A percentile compares a stretch with the other conserved stretches of the same genome.
phyloP scores from a whole-genome alignment of 768 basidiomycete species.

The Neoboletus brunneissimus region DNA sequence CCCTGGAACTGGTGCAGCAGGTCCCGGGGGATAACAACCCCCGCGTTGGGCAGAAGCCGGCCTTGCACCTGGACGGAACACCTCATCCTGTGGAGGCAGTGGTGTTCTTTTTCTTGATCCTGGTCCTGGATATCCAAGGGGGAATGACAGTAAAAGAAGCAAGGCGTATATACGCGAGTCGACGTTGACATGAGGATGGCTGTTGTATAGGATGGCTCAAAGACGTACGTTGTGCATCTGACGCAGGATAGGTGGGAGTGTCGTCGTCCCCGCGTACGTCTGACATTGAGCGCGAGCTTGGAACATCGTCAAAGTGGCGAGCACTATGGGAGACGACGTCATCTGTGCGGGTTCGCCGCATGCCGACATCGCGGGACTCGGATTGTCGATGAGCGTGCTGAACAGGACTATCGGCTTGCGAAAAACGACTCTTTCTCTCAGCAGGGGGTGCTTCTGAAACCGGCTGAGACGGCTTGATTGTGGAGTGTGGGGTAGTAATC shows the following conservation, averaged over 20 bases:
- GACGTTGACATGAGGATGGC: conserved; percentile 29
- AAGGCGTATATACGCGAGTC: conserved; percentile 22
- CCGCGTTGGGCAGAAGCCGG: conserved; percentile 9
- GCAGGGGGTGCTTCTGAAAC: conserved; percentile 4
- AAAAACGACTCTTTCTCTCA: conserved; percentile 23
- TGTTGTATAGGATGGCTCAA: conserved; percentile 29
- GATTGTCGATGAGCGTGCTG: conserved; percentile 13
- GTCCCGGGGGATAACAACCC: conserved; percentile 6
- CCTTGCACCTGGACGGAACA: conserved; percentile 26
- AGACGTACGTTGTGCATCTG: conserved; percentile 39
- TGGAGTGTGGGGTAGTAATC: conserved; percentile 6
- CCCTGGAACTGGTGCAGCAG: conserved; percentile 1
- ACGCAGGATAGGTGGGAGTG: conserved; percentile 18
- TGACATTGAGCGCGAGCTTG: conserved; percentile 20
- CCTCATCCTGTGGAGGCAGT: conserved; percentile 35
- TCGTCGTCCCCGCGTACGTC: conserved; percentile 20
- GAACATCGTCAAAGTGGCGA: conserved; percentile 17
- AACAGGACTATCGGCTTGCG: conserved; percentile 16
- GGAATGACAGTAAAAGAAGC: conserved; percentile 18
- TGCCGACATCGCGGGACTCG: conserved; percentile 15
- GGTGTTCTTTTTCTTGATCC: conserved; percentile 36
- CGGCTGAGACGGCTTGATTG: conserved; percentile 17
- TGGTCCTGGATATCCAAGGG: conserved; percentile 24
- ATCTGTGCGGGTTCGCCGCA: conserved; percentile 20
- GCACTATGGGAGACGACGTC: conserved; percentile 9